Base-by-base conservation (phyloP, 371 early-diverging fungal genomes). In the Mortierella sp. region DNA sequence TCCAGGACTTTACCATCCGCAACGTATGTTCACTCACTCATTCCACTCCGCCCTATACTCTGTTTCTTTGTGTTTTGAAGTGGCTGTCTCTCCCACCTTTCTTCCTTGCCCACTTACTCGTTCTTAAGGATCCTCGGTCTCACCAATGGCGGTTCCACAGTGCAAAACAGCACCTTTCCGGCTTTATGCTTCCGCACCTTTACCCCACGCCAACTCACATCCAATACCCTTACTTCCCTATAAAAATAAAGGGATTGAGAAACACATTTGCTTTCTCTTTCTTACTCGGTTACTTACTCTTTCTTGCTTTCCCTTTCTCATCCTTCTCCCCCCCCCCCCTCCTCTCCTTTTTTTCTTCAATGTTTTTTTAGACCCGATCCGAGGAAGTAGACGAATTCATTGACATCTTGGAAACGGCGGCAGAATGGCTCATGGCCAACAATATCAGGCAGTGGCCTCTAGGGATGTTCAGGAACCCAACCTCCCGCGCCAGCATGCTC, bases 1-100 rank as follows among this genome's bases (percentile, higher is more conserved):
- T 82, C 26, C 55, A 73, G 43, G 79, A 82, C 61, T 82, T 82
- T 44, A 46, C 55, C 57, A 78, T 82, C 48, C 82, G 82, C 24
- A 74, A 75, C 70, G 76, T 79, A 79, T 54, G 78, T 34, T 21
- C 28, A 28, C 11, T 21, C 2, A 10, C 44, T 31, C 19, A 21
- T 40, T 46, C 46, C 46, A 13, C 31, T 13, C 55, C 57, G 40
- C 44, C 40, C 26, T 26, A n/a, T 31, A 16, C n/a, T 21, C 26
- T 9, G 26, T n/a, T 51, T 11, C 19, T 28, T 24, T 13, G 11
- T n/a, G 21, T 46, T 2, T 21, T 9, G 57, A 57, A 26, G 28
- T 10, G 14, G 28, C 31, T 28, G 61, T 5, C 34, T 26, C 57
- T 57, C 28, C n/a, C 26, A 28, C 3, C 11, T n/a, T 34, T 69